Conservation (phyloP, 306 rosid genomes). For the Vachellia pachyceras region DNA sequence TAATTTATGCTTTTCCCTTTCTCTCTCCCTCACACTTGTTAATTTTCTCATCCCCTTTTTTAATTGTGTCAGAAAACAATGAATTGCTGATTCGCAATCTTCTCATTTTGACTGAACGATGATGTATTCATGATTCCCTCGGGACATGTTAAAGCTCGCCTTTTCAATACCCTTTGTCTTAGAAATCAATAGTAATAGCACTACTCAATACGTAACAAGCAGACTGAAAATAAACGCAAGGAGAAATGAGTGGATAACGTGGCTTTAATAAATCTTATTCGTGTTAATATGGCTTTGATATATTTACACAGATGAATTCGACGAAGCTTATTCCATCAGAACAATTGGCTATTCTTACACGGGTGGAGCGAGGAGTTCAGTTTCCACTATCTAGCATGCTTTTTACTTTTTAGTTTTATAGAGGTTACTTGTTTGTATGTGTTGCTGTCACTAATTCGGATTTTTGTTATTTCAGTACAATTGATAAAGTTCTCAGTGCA, state of each 20-base stretch:
- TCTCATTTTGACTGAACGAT: constrained; percentile 50
- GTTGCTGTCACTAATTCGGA: no score
- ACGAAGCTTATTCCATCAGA: no score
- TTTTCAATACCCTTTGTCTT: neutral
- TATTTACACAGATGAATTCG: neutral
- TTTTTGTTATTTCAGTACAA: no score
- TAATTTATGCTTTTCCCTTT: constrained; percentile 27
- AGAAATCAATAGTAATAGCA: no score
- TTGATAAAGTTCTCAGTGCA: no score
- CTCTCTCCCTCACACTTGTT: constrained; percentile 1
- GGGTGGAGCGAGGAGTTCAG: no score
- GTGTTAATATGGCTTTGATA: neutral
- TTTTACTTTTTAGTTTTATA: no score
- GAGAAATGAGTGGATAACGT: no score
- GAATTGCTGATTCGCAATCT: constrained; percentile 61
- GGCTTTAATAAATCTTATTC: no score
- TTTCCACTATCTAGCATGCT: no score
- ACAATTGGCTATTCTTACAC: no score
- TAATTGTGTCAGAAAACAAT: constrained; percentile 50
- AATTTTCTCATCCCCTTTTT: constrained; percentile 30
- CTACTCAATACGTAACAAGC: neutral
- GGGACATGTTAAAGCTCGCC: neutral
- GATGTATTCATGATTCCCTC: constrained; percentile 48
- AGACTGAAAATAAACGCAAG: neutral
- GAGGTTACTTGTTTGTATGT: no score